Conservation (phyloP, 495 filamentous ascomycete genomes). For the Parathielavia appendiculata region DNA sequence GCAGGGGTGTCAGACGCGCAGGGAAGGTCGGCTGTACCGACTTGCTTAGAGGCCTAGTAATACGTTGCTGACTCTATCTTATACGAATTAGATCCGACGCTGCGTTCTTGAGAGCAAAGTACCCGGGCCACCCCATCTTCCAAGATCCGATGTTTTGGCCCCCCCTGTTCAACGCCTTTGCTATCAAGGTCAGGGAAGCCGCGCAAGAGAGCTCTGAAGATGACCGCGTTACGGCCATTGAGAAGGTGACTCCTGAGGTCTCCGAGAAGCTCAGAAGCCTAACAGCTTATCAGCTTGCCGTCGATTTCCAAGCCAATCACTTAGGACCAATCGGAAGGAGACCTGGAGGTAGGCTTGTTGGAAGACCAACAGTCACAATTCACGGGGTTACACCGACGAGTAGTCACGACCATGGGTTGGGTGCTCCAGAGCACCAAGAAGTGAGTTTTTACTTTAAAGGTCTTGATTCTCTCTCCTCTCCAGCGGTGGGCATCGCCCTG, state of each 20-base stretch:
- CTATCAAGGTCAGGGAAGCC: not conserved
- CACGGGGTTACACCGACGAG: too few relatives aligned
- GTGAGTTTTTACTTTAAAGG: too few relatives aligned
- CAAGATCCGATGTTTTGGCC: not conserved
- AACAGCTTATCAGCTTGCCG: not conserved
- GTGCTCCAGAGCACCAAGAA: too few relatives aligned
- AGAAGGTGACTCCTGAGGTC: slow-evolving; percentile 6
- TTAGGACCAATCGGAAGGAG: too few relatives aligned
- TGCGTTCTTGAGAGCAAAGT: not conserved
- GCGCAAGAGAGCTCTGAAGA: not conserved
- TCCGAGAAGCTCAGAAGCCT: not conserved
- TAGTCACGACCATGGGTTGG: too few relatives aligned
- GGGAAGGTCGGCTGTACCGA: not conserved
- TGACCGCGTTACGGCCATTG: not conserved
- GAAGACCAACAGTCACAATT: too few relatives aligned
- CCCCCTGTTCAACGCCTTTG: slow-evolving; percentile 5
- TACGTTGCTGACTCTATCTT: not conserved
- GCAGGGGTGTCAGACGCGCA: slow-evolving; percentile 6
- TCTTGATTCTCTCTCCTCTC: too few relatives aligned
- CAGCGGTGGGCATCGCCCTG: too few relatives aligned
- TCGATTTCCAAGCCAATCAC: too few relatives aligned
- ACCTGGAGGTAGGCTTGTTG: too few relatives aligned
- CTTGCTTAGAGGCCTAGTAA: not conserved
- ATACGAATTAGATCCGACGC: not conserved
- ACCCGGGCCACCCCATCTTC: slow-evolving; percentile 1